These are phyloP conservation scores for Populus pruinosa DNA, from an alignment of 345 rosid species.

Conservation along the genomic window DNA sequence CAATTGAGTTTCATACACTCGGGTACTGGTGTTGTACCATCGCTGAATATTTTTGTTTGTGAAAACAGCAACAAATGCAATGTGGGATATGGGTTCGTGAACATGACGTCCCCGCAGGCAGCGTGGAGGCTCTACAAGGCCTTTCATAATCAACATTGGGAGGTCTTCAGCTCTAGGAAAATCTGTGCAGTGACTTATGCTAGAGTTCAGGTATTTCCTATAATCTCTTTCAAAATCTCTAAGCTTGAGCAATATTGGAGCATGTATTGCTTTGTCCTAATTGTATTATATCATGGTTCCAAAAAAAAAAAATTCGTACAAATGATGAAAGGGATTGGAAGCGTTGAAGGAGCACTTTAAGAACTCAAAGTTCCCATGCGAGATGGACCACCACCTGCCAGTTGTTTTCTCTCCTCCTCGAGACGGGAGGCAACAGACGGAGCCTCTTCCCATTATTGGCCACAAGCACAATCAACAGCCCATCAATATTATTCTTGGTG, in stretches of 20 bases:
- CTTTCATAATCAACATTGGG: constrained; percentile 76
- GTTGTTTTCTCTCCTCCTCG: constrained; percentile 83
- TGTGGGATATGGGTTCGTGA: constrained; percentile 97
- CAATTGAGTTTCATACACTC: neutral
- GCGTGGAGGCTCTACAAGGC: constrained; percentile 74
- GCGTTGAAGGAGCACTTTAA: constrained; percentile 78
- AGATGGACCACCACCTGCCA: constrained; percentile 64
- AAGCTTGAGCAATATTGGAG: neutral
- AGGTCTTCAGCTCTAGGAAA: constrained; percentile 67
- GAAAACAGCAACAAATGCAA: constrained; percentile 75
- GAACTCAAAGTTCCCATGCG: constrained; percentile 74
- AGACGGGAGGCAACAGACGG: constrained; percentile 57
- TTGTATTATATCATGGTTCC: neutral
- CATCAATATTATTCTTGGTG: neutral
- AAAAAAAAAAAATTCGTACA: neutral
- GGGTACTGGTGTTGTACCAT: neutral
- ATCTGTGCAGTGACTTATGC: constrained; percentile 92
- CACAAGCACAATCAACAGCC: constrained; percentile 11
- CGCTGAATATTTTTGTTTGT: neutral
- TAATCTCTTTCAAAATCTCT: neutral
- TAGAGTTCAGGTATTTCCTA: constrained; percentile 60
- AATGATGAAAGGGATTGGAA: constrained; percentile 61
- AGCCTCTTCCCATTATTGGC: constrained; percentile 49
- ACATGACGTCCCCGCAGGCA: constrained; percentile 86
- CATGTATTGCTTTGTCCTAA: neutral